These are phyloP conservation scores for Phyllostachys edulis DNA, from an alignment of 176 grass and related monocot genomes.

Conservation along the genomic window DNA sequence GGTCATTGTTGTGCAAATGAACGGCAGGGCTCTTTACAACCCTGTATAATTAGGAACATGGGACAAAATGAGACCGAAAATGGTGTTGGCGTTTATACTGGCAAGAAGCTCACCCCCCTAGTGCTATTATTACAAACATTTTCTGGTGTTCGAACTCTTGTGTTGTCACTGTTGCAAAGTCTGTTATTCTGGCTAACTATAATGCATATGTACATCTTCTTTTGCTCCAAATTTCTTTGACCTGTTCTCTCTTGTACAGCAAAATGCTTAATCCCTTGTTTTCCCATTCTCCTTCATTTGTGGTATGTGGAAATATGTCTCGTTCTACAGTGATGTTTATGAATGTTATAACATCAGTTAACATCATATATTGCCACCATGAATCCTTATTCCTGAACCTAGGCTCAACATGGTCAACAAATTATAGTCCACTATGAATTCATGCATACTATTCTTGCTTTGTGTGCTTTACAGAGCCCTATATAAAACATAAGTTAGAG, in stretches of 20 bases:
- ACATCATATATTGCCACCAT: not conserved
- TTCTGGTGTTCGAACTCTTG: not conserved
- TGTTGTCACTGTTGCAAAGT: not conserved
- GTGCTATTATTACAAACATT: not conserved
- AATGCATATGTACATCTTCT: not conserved
- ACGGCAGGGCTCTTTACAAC: not conserved
- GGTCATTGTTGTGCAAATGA: not conserved
- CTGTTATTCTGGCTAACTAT: not conserved
- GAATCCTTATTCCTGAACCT: not conserved
- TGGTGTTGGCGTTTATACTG: not conserved
- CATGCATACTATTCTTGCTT: not conserved
- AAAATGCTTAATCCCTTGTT: not conserved
- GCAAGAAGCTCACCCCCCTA: not conserved
- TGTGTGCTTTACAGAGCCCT: not conserved
- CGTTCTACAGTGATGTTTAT: not conserved
- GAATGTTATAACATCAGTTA: not conserved
- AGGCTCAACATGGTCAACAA: not conserved
- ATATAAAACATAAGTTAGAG: not conserved
- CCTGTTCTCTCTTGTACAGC: not conserved
- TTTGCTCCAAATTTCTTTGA: slow-evolving; percentile 5
- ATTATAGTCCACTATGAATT: not conserved
- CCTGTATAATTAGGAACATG: not conserved
- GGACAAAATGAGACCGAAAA: not conserved
- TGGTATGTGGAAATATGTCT: not conserved
- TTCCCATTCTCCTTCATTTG: not conserved